phyloP scores from a whole-genome alignment of 352 stramenopile species.

The Phytophthora boehmeriae region DNA sequence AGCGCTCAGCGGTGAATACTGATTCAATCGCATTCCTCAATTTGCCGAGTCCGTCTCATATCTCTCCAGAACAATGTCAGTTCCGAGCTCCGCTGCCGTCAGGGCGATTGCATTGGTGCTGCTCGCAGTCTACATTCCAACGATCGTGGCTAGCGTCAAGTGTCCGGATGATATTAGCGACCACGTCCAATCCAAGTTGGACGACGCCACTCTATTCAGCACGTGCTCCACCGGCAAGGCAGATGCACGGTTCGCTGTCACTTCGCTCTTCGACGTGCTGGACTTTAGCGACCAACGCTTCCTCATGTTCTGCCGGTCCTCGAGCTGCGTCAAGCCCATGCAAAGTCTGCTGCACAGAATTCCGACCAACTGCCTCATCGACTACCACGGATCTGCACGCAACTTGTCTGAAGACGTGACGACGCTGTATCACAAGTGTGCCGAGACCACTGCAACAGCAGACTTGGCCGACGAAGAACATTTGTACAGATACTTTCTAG shows the following conservation, averaged over 20 bases:
- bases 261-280: slow-evolving; percentile 27
- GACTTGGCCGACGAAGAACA: slow-evolving; percentile 20
- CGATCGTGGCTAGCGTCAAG: neutral
- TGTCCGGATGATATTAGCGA: slow-evolving; percentile 10
- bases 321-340: slow-evolving; percentile 25
- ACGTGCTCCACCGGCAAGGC: slow-evolving; percentile 6
- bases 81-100: neutral
- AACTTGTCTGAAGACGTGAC: slow-evolving; percentile 22
- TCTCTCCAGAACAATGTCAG: no score
- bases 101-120: neutral
- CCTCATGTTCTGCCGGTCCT: slow-evolving; percentile 27
- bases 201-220: slow-evolving; percentile 25
- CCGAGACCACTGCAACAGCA: neutral
- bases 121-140: neutral
- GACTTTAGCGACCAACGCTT: slow-evolving; percentile 26
- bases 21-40: no score
- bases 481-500: slow-evolving; percentile 16
- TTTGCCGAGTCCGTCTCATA: no score
- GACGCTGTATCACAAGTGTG: slow-evolving; percentile 14
- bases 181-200: slow-evolving; percentile 16
- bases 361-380: slow-evolving; percentile 20
- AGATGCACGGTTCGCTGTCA: slow-evolving; percentile 1
- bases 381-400: slow-evolving; percentile 15
- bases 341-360: slow-evolving; percentile 15
- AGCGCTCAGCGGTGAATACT: no score